phyloP scores from a whole-genome alignment of 2,329 filamentous ascomycete species.

The Arthrobotrys sphaeroides region DNA sequence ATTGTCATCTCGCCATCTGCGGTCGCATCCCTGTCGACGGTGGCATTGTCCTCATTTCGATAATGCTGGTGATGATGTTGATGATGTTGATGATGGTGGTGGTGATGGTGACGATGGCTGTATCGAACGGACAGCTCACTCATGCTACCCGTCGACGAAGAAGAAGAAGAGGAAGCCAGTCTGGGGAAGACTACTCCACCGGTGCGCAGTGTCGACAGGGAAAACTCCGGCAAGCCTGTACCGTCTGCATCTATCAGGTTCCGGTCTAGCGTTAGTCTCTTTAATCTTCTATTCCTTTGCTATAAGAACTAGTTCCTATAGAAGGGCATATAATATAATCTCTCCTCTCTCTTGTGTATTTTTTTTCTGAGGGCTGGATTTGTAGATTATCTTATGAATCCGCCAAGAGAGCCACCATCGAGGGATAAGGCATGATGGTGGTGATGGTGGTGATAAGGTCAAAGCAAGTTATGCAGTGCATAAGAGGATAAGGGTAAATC shows the following conservation, averaged over 20 bases:
- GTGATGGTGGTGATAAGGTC: neutral
- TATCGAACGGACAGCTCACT: neutral
- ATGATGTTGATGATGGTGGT: neutral
- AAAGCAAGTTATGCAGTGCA: neutral
- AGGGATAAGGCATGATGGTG: neutral
- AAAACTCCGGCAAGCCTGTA: constrained; percentile 40
- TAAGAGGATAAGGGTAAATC: neutral
- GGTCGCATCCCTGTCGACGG: neutral
- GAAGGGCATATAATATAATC: no score
- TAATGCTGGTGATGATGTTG: neutral
- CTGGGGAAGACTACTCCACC: constrained; percentile 45
- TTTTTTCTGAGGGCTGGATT: neutral
- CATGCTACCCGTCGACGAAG: no score
- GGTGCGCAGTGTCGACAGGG: constrained; percentile 46
- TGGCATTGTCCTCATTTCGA: neutral
- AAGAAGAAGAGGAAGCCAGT: no score
- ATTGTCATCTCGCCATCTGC: neutral
- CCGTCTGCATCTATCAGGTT: constrained; percentile 21
- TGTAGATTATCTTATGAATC: neutral
- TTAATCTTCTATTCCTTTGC: no score
- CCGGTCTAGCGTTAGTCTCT: constrained; percentile 2
- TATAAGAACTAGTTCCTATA: no score
- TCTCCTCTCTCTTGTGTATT: neutral
- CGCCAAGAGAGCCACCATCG: neutral
- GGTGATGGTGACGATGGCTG: neutral